Evolutionary conservation across 345 rosid genomes (phyloP).

Genomic region (Aquilaria yunnanensis): DNA sequence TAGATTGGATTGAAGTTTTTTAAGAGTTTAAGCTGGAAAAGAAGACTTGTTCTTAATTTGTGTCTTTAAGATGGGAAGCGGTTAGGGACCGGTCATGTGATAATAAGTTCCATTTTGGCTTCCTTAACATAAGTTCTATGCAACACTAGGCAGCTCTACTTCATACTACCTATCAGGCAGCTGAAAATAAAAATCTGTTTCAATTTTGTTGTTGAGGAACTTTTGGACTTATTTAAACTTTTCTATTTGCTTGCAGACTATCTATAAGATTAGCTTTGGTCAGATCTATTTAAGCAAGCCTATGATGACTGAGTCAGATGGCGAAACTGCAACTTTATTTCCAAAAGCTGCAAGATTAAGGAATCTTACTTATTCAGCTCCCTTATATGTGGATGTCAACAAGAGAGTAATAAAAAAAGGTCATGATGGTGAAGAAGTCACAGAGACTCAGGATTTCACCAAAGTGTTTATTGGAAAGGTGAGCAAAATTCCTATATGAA

Average conservation of each 20-base stretch:
- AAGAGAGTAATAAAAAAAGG: constrained; percentile 94
- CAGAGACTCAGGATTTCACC: constrained; percentile 85
- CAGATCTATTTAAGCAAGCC: constrained; percentile 98
- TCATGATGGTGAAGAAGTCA: constrained; percentile 98
- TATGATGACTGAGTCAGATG: constrained; percentile 99
- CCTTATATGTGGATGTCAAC: constrained; percentile 86
- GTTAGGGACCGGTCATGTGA: too few species aligned
- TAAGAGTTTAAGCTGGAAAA: too few species aligned
- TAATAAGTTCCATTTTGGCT: too few species aligned
- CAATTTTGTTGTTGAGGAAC: too few species aligned
- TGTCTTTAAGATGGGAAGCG: too few species aligned
- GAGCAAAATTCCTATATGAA: constrained; percentile 3
- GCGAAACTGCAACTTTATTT: constrained; percentile 92
- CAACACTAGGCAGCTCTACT: too few species aligned
- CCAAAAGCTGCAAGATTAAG: constrained; percentile 98
- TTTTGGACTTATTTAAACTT: constrained; percentile 2
- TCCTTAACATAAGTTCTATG: too few species aligned
- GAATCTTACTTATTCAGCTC: constrained; percentile 93
- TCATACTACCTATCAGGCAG: too few species aligned
- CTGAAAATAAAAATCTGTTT: too few species aligned
- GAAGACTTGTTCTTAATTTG: too few species aligned
- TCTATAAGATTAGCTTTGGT: constrained; percentile 89
- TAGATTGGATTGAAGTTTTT: too few species aligned
- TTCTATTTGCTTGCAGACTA: constrained; percentile 55
- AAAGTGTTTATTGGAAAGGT: constrained; percentile 98